Conservation (phyloP, 192 early-diverging fungal genomes). For the Umbelopsis vinacea region DNA sequence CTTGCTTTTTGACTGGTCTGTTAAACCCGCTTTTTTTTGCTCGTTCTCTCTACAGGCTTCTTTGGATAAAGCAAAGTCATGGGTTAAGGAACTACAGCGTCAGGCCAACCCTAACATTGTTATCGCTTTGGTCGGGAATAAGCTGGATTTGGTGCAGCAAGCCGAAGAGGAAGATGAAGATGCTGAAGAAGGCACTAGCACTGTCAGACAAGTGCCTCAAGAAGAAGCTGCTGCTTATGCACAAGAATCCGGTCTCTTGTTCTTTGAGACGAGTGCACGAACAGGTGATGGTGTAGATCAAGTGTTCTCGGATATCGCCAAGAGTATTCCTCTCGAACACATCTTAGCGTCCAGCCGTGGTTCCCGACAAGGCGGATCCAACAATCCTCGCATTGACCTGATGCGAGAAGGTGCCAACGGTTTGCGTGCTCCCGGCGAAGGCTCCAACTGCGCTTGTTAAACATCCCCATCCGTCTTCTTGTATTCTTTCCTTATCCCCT, state of each 20-base stretch:
- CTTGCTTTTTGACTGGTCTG: background rate
- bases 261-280: conserved; percentile 93
- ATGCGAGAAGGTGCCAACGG: conserved; percentile 21
- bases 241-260: conserved; percentile 79
- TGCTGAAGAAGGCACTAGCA: conserved; percentile 39
- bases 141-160: conserved; percentile 76
- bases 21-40: too few species aligned
- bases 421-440: background rate
- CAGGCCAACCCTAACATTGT: conserved; percentile 98
- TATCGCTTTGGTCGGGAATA: conserved; percentile 97
- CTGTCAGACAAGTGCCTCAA: conserved; percentile 41
- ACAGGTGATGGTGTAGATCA: conserved; percentile 88
- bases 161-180: conserved; percentile 33
- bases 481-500: conserved; percentile 5
- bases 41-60: conserved; percentile 69
- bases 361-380: conserved; percentile 1
- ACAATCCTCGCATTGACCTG: conserved; percentile 17
- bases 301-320: conserved; percentile 87
- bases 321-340: conserved; percentile 43
- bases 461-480: background rate
- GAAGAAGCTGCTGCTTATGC: conserved; percentile 58
- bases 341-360: conserved; percentile 29
- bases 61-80: conserved; percentile 93
- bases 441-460: conserved; percentile 21
- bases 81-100: conserved; percentile 98